Conservation (phyloP, 495 filamentous ascomycete genomes). For the Penicillium paxilli region DNA sequence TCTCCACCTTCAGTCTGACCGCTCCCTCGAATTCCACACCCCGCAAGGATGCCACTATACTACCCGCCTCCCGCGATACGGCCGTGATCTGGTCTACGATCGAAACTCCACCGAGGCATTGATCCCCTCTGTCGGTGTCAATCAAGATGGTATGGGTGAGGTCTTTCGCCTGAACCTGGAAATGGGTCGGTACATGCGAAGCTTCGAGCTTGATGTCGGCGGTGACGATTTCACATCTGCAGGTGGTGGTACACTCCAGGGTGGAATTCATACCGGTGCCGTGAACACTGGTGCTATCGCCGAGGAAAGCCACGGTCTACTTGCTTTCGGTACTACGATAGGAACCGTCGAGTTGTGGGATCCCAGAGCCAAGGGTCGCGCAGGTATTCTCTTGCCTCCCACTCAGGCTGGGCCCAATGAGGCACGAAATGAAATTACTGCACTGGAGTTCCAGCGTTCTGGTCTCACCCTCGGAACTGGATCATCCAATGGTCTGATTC, state of each 20-base stretch:
- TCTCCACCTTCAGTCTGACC: constrained; percentile 87
- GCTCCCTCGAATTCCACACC: constrained; percentile 92
- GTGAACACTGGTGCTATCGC: constrained; percentile 92
- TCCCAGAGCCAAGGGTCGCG: constrained; percentile 73
- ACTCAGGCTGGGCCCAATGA: constrained; percentile 39
- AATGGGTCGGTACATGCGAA: constrained; percentile 83
- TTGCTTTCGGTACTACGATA: constrained; percentile 91
- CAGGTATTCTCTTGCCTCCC: constrained; percentile 67
- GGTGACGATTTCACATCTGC: constrained; percentile 69
- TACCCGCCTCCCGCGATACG: constrained; percentile 86
- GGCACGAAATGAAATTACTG: constrained; percentile 74
- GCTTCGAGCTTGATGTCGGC: constrained; percentile 79
- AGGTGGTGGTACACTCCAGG: constrained; percentile 71
- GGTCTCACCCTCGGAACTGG: constrained; percentile 89
- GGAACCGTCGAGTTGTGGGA: constrained; percentile 99
- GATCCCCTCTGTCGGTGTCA: constrained; percentile 84
- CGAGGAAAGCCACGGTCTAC: constrained; percentile 84
- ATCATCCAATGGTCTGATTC: constrained; percentile 81
- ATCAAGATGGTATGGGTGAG: constrained; percentile 79
- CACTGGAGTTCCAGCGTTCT: constrained; percentile 80
- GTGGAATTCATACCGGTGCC: constrained; percentile 74
- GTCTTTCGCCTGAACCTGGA: constrained; percentile 93
- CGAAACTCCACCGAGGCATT: constrained; percentile 83
- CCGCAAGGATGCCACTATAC: constrained; percentile 84
- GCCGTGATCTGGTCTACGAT: constrained; percentile 84